Conservation (phyloP, 1,284 basidiomycete species). For the Kalmanozyma brasiliensis region DNA sequence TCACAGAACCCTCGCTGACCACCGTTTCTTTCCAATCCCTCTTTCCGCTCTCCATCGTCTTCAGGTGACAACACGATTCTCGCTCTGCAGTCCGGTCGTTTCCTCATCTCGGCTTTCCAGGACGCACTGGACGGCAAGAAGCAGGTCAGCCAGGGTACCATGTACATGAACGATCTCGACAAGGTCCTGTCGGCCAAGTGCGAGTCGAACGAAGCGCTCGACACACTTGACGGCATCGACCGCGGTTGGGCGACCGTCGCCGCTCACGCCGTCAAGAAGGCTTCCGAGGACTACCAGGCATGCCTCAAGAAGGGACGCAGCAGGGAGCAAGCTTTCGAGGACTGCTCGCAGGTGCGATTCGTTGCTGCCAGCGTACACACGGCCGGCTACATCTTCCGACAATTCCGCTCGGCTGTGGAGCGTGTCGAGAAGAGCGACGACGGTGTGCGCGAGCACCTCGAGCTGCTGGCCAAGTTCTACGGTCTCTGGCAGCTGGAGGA, state of each 20-base stretch:
- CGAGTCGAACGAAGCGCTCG: slow-evolving; percentile 66
- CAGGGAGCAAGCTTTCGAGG: slow-evolving; percentile 72
- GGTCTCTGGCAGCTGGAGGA: slow-evolving; percentile 74
- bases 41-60: neutral
- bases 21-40: neutral
- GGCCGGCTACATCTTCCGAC: slow-evolving; percentile 67
- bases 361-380: slow-evolving; percentile 71
- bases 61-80: slow-evolving; percentile 72
- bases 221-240: slow-evolving; percentile 71
- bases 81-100: slow-evolving; percentile 72
- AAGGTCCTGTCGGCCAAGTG: slow-evolving; percentile 69
- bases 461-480: slow-evolving; percentile 61
- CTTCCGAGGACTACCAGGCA: slow-evolving; percentile 70
- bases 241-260: slow-evolving; percentile 71
- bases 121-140: slow-evolving; percentile 71
- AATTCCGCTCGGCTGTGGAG: slow-evolving; percentile 65
- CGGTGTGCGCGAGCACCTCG: slow-evolving; percentile 60
- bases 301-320: slow-evolving; percentile 70
- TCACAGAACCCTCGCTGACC: neutral
- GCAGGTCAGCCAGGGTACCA: slow-evolving; percentile 67
- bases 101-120: slow-evolving; percentile 71
- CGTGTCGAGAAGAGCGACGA: slow-evolving; percentile 52
- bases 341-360: slow-evolving; percentile 72
- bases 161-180: slow-evolving; percentile 70
- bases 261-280: slow-evolving; percentile 72